Conservation (phyloP, 257 asterid genomes). For the Scutellaria minor region DNA sequence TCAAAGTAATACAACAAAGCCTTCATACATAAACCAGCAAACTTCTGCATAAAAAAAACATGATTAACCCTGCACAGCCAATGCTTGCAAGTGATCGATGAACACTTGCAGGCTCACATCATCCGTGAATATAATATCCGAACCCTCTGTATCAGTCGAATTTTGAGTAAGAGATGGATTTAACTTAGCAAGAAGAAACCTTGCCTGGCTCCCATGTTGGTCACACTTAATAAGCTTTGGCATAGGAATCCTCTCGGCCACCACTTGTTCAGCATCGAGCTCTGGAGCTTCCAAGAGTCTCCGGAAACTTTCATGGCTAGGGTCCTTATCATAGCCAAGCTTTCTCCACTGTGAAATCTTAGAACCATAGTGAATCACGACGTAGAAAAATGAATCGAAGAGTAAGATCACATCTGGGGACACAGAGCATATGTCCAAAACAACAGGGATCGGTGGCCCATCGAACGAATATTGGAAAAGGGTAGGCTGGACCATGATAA, state of each 20-base stretch:
- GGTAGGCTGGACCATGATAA: slow-evolving; percentile 94
- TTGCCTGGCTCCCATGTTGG: slow-evolving; percentile 94
- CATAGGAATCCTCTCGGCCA: slow-evolving; percentile 80
- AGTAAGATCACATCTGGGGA: slow-evolving; percentile 84
- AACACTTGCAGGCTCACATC: slow-evolving; percentile 87
- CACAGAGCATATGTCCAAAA: slow-evolving; percentile 79
- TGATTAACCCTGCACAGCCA: slow-evolving; percentile 86
- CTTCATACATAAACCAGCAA: slow-evolving; percentile 23
- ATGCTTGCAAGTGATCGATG: slow-evolving; percentile 75
- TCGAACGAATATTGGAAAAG: slow-evolving; percentile 89
- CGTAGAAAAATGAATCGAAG: slow-evolving; percentile 82
- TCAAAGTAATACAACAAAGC: slow-evolving; percentile 33
- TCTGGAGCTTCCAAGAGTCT: slow-evolving; percentile 89
- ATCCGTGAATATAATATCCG: slow-evolving; percentile 80
- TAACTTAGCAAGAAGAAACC: slow-evolving; percentile 88
- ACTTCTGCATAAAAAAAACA: slow-evolving; percentile 13
- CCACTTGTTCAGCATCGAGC: slow-evolving; percentile 74
- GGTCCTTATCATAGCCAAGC: slow-evolving; percentile 79
- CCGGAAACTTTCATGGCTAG: slow-evolving; percentile 70
- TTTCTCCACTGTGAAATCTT: slow-evolving; percentile 90
- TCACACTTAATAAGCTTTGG: slow-evolving; percentile 87
- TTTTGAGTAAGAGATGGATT: slow-evolving; percentile 90
- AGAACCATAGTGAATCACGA: slow-evolving; percentile 89
- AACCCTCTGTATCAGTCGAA: slow-evolving; percentile 56
- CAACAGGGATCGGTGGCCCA: slow-evolving; percentile 90